Evolutionary conservation across 345 rosid species (phyloP).

Genomic region (Citrus hindsii): DNA sequence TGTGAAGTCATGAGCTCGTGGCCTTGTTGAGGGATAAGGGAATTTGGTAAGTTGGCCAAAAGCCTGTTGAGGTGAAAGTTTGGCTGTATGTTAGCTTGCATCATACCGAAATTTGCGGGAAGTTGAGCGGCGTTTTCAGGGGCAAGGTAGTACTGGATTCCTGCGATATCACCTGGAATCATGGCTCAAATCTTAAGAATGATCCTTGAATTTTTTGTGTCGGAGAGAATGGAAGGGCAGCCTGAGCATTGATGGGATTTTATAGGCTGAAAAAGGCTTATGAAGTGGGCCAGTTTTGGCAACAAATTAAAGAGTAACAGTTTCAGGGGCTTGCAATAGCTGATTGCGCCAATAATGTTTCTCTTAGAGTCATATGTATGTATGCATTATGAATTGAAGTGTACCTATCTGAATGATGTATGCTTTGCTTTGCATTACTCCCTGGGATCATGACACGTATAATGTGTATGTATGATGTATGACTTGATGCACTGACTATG

Average conservation of each 20-base stretch:
- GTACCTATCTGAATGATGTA: not conserved
- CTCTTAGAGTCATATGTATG: not conserved
- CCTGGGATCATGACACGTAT: not conserved
- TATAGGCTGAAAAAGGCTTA: constrained; percentile 39
- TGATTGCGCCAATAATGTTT: constrained; percentile 8
- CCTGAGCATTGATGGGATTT: constrained; percentile 30
- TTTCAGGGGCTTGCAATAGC: constrained; percentile 21
- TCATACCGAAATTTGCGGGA: constrained; percentile 36
- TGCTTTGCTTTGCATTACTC: not conserved
- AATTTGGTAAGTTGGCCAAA: constrained; percentile 32
- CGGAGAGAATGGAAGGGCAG: constrained; percentile 30
- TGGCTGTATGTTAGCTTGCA: constrained; percentile 31
- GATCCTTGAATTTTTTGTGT: constrained; percentile 10
- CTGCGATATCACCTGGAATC: constrained; percentile 51
- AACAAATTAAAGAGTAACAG: constrained; percentile 10
- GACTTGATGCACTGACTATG: constrained; percentile 3
- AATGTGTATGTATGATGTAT: not conserved
- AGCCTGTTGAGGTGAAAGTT: constrained; percentile 44
- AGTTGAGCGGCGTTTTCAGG: constrained; percentile 31
- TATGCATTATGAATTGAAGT: constrained; percentile 2
- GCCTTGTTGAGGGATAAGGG: constrained; percentile 30
- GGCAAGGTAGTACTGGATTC: constrained; percentile 36
- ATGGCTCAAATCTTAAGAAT: constrained; percentile 26
- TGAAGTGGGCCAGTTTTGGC: constrained; percentile 32
- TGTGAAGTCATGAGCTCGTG: constrained; percentile 30